Conservation (phyloP, 2,329 filamentous ascomycete genomes). For the Hypoxylon sp. region DNA sequence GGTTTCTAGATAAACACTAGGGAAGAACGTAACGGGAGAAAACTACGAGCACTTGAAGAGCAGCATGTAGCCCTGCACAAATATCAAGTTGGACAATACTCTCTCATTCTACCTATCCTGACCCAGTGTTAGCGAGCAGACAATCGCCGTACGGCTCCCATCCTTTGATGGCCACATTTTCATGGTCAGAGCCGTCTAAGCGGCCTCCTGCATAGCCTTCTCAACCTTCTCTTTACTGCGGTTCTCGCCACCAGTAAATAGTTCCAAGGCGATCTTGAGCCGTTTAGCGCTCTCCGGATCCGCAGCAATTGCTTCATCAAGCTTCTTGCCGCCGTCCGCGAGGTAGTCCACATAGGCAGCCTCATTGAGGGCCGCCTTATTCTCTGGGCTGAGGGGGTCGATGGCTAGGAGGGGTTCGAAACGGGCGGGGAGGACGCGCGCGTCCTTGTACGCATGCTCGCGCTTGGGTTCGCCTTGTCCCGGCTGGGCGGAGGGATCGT, state of each 20-base stretch:
- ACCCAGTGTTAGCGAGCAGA: neutral
- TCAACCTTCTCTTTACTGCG: conserved; percentile 59
- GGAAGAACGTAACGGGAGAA: conserved; percentile 10
- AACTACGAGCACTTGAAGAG: conserved; percentile 21
- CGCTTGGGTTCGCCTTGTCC: conserved; percentile 59
- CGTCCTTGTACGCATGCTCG: conserved; percentile 57
- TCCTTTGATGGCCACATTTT: conserved; percentile 10
- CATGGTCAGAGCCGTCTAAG: conserved; percentile 8
- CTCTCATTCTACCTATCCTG: conserved; percentile 19
- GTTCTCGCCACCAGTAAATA: conserved; percentile 60
- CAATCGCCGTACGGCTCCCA: conserved; percentile 4
- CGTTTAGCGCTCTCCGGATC: conserved; percentile 58
- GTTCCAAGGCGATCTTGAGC: conserved; percentile 57
- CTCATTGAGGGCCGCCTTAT: conserved; percentile 56
- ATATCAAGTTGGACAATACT: conserved; percentile 19
- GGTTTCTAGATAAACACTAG: conserved; percentile 12
- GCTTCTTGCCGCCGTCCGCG: conserved; percentile 59
- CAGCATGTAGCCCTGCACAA: conserved; percentile 11
- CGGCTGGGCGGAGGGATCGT: conserved; percentile 57
- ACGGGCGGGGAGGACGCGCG: conserved; percentile 34
- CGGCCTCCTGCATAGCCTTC: conserved; percentile 44
- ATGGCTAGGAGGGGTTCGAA: conserved; percentile 37
- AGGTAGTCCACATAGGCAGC: conserved; percentile 62
- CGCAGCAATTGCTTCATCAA: conserved; percentile 60
- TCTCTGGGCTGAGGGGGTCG: conserved; percentile 62